Evolutionary conservation across 2,329 filamentous ascomycete species (phyloP), one percentile per base, ranked within the genome.

Genomic region (Penicillium sp.): DNA sequence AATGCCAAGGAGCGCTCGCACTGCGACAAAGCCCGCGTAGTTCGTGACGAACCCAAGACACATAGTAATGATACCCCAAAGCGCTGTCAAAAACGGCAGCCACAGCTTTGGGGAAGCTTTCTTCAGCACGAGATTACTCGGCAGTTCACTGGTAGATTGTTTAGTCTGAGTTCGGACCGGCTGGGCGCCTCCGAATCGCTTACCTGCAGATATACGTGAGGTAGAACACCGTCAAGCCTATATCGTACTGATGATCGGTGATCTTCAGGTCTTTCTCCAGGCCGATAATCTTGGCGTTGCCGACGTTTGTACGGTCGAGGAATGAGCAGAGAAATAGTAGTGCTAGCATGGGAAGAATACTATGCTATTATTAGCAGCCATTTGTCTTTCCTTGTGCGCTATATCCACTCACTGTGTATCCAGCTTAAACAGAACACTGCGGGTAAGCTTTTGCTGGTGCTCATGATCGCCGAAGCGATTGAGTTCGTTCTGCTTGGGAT

Each of bases 261-360:
- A 91, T 85, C 46, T 76, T 69, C 2, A 89, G 71, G 66, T 87
- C 84, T 1, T 76, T 64, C 64, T 88, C 84, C 14, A 91, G 78
- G 0, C 85, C 83, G 53, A 88, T 80, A 9, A 90, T 85, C 60
- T 86, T 86, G 24, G 87, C 88, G 67, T 90, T 90, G 39, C 88
- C 88, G 39, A 90, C 86, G 69, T 90, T 91, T n/a, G 87, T 89
- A 43, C 89, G 82, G 72, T 90, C 88, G 56, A 85, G 78, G 62
- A 85, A 84, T 1, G 86, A 89, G 74, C 85, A 89, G 10, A 89
- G 78, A 64, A 89, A 89, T 1, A 90, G 76, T 0, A 89, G 67
- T 0, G 86, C 82, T n/a, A 90, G 79, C 6, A 87, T 74, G 0
- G 87, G 87, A 6, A 89, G 76, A 27, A 89, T 83, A 50, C 85